phyloP scores from a whole-genome alignment of 192 early-diverging fungal species.

The Chytriomyces confervae region DNA sequence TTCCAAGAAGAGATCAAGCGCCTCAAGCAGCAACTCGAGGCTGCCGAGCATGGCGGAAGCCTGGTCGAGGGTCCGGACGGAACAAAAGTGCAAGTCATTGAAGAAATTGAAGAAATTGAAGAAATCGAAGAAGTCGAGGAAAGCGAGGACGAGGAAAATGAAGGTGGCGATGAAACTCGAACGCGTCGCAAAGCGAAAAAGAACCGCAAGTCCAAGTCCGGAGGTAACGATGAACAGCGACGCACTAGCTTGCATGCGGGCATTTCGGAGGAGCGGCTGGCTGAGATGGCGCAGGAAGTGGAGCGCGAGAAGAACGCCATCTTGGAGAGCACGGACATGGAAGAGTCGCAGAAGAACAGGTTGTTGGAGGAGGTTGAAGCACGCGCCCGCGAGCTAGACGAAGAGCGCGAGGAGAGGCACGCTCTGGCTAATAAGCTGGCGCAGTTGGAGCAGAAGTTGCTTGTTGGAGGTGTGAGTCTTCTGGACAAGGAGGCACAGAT shows the following conservation, averaged over 20 bases:
- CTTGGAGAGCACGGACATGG: slow-evolving; percentile 60
- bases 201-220: slow-evolving; percentile 8
- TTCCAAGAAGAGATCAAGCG: slow-evolving; percentile 73
- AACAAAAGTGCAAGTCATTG: slow-evolving; percentile 40
- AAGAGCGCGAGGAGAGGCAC: slow-evolving; percentile 53
- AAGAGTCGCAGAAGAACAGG: slow-evolving; percentile 59
- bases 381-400: slow-evolving; percentile 60
- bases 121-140: slow-evolving; percentile 65
- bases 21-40: slow-evolving; percentile 61
- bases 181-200: slow-evolving; percentile 5
- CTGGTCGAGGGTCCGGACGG: slow-evolving; percentile 44
- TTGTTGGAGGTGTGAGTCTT: slow-evolving; percentile 67
- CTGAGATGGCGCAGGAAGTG: slow-evolving; percentile 53
- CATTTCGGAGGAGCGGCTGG: slow-evolving; percentile 46
- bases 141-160: slow-evolving; percentile 50
- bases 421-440: slow-evolving; percentile 58
- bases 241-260: slow-evolving; percentile 13
- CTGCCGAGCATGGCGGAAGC: slow-evolving; percentile 45
- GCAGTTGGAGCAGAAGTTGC: slow-evolving; percentile 64
- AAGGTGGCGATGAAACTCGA: slow-evolving; percentile 12
- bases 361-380: slow-evolving; percentile 54
- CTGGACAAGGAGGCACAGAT: slow-evolving; percentile 49
- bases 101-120: slow-evolving; percentile 56
- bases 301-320: slow-evolving; percentile 61
- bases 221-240: not conserved